These are phyloP conservation scores for Buddleja alternifolia DNA, from an alignment of 257 asterid species.

Conservation along the genomic window DNA sequence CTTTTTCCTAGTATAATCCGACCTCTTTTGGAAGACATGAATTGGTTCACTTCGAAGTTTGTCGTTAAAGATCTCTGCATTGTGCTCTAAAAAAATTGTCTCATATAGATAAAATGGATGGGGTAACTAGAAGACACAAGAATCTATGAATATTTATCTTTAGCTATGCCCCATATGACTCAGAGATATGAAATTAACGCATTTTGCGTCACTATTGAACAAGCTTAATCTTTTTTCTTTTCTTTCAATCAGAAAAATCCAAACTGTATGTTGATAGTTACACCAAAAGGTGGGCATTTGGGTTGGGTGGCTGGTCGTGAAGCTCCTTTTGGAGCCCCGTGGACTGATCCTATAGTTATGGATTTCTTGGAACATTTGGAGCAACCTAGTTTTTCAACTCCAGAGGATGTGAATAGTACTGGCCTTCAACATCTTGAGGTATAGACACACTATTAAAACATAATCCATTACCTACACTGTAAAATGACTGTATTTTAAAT, in stretches of 20 bases:
- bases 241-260: conserved; percentile 61
- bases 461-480: background rate
- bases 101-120: no score
- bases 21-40: background rate
- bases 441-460: background rate
- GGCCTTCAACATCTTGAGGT: conserved; percentile 39
- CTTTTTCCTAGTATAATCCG: background rate
- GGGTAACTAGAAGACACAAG: no score
- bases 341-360: conserved; percentile 92
- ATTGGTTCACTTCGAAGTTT: background rate
- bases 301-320: conserved; percentile 96
- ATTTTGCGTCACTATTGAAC: background rate
- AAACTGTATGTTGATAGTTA: conserved; percentile 76
- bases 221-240: conserved; percentile 13
- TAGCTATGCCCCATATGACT: no score
- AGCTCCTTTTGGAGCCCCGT: conserved; percentile 87
- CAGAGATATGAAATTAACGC: background rate
- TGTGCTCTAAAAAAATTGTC: background rate
- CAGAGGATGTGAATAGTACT: conserved; percentile 11
- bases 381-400: conserved; percentile 35
- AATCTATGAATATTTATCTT: no score
- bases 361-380: conserved; percentile 81
- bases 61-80: background rate
- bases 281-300: conserved; percentile 96
- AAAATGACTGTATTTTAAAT: background rate